Conservation (phyloP, 2,329 filamentous ascomycete species). For the Xylariaceae sp. region DNA sequence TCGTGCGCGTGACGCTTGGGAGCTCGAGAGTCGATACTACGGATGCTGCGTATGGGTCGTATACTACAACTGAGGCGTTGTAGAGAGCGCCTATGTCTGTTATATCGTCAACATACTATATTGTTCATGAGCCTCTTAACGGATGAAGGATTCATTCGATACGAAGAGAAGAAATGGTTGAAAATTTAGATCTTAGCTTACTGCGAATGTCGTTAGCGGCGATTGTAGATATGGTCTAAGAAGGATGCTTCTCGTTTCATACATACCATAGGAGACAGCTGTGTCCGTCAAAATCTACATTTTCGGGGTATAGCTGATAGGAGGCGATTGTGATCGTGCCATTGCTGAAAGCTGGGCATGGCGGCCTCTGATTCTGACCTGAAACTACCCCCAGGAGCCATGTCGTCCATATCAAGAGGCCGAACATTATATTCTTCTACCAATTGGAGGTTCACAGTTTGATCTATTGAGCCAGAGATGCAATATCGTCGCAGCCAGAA, state of each 20-base stretch:
- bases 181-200: no score
- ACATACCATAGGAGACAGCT: conserved; percentile 40
- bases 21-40: conserved; percentile 39
- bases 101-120: neutral
- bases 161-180: no score
- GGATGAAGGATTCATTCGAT: no score
- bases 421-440: conserved; percentile 16
- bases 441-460: neutral
- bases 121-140: neutral
- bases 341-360: conserved; percentile 30
- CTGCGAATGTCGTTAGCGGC: conserved; percentile 3
- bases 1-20: conserved; percentile 41
- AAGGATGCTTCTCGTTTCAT: neutral
- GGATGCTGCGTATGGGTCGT: conserved; percentile 43
- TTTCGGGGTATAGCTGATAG: conserved; percentile 47
- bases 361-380: neutral
- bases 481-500: neutral
- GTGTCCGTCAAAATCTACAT: conserved; percentile 45
- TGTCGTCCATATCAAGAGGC: conserved; percentile 12
- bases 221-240: neutral
- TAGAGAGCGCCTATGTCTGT: conserved; percentile 41
- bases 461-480: neutral
- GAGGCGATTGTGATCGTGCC: conserved; percentile 32
- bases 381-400: conserved; percentile 17
- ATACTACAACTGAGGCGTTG: conserved; percentile 44